Evolutionary conservation across 192 early-diverging fungal genomes (phyloP).

Genomic region (Podila horticola): DNA sequence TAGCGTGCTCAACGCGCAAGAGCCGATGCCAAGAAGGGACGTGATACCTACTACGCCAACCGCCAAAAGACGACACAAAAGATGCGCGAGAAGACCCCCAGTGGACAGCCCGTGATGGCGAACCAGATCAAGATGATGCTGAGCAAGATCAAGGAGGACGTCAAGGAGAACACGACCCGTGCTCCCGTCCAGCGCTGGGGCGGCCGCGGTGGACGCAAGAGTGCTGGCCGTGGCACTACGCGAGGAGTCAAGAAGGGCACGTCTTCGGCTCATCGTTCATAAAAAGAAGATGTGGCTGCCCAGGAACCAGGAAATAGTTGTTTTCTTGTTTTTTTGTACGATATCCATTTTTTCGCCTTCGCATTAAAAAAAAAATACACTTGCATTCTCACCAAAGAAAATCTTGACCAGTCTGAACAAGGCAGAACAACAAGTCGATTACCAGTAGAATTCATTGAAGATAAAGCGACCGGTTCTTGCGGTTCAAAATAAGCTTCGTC

Average conservation of each 20-base stretch:
- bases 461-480: too few relatives aligned
- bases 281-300: background rate
- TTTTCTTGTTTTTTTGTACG: too few relatives aligned
- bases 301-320: too few relatives aligned
- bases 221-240: conserved; percentile 24
- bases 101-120: conserved; percentile 40
- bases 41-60: conserved; percentile 47
- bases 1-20: conserved; percentile 41
- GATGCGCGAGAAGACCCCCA: conserved; percentile 35
- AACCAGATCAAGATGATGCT: conserved; percentile 55
- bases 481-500: too few relatives aligned
- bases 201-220: conserved; percentile 42
- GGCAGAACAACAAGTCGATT: too few relatives aligned
- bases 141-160: conserved; percentile 48
- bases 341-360: too few relatives aligned
- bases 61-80: conserved; percentile 40
- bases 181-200: conserved; percentile 39
- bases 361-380: too few relatives aligned
- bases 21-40: conserved; percentile 45
- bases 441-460: too few relatives aligned
- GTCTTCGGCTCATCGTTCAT: conserved; percentile 25
- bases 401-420: too few relatives aligned
- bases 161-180: conserved; percentile 44
- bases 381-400: too few relatives aligned
- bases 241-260: conserved; percentile 37